These are phyloP conservation scores for Pleoardoris graminearum DNA, from an alignment of 2,329 filamentous ascomycete species.

Conservation along the genomic window DNA sequence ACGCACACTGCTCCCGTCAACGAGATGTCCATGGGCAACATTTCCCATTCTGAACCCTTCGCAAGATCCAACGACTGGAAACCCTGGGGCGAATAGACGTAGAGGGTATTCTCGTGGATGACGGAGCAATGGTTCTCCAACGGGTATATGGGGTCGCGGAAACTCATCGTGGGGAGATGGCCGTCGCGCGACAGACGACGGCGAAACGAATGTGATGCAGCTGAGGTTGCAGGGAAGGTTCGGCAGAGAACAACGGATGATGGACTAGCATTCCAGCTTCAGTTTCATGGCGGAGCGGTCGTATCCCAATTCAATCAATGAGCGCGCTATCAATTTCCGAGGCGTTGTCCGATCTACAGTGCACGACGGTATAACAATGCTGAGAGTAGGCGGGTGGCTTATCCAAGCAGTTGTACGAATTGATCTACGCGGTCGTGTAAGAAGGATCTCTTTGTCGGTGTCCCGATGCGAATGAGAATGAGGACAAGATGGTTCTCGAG, in stretches of 20 bases:
- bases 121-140: constrained; percentile 80
- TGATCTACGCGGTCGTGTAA: not conserved
- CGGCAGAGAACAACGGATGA: constrained; percentile 23
- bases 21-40: constrained; percentile 65
- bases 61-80: constrained; percentile 75
- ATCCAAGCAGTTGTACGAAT: not conserved
- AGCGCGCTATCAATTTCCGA: not conserved
- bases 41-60: constrained; percentile 71
- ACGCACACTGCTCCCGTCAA: constrained; percentile 80
- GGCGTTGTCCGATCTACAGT: not conserved
- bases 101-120: constrained; percentile 79
- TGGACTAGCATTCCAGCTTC: constrained; percentile 22
- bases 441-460: constrained; percentile 1
- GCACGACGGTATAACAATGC: not conserved
- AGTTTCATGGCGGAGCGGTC: constrained; percentile 36
- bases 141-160: constrained; percentile 69
- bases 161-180: constrained; percentile 61
- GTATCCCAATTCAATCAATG: not conserved
- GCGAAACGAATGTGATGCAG: constrained; percentile 20
- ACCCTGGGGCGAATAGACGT: constrained; percentile 74
- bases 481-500: not conserved
- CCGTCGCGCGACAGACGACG: constrained; percentile 12
- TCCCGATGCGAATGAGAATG: not conserved
- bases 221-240: constrained; percentile 21
- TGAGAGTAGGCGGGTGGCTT: not conserved